Conservation (phyloP, 192 early-diverging fungal species). For the Linnemannia hyalina region DNA sequence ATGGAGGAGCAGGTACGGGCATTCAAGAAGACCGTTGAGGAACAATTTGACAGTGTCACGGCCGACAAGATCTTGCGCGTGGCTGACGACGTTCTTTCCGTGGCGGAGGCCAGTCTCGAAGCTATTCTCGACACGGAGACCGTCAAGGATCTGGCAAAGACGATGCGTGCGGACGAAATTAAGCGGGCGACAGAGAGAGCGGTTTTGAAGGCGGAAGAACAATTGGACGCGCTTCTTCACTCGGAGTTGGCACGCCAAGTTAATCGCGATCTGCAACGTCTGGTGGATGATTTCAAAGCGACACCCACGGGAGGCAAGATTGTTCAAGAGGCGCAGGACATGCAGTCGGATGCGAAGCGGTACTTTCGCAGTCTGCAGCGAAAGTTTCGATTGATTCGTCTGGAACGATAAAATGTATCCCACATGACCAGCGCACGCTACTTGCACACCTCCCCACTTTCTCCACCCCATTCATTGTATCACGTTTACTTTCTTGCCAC, state of each 20-base stretch:
- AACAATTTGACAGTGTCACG: constrained; percentile 6
- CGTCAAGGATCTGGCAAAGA: background rate
- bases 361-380: constrained; percentile 3
- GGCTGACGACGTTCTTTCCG: constrained; percentile 19
- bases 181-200: constrained; percentile 7
- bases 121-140: background rate
- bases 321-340: constrained; percentile 17
- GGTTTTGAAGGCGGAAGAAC: constrained; percentile 7
- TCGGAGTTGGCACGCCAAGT: constrained; percentile 5
- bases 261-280: constrained; percentile 4
- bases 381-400: background rate
- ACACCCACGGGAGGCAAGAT: constrained; percentile 22
- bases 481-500: background rate
- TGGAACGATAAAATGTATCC: background rate
- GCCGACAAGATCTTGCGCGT: constrained; percentile 6
- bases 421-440: background rate
- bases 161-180: constrained; percentile 6
- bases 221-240: constrained; percentile 7
- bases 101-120: constrained; percentile 18
- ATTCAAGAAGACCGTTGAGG: background rate
- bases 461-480: background rate
- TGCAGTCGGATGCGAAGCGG: constrained; percentile 23
- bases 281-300: constrained; percentile 21
- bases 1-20: background rate
- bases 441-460: background rate